A percentile compares a stretch with the other conserved stretches of the same genome.
phyloP scores from a whole-genome alignment of 129 eudicot species.

The Artemisia annua region DNA sequence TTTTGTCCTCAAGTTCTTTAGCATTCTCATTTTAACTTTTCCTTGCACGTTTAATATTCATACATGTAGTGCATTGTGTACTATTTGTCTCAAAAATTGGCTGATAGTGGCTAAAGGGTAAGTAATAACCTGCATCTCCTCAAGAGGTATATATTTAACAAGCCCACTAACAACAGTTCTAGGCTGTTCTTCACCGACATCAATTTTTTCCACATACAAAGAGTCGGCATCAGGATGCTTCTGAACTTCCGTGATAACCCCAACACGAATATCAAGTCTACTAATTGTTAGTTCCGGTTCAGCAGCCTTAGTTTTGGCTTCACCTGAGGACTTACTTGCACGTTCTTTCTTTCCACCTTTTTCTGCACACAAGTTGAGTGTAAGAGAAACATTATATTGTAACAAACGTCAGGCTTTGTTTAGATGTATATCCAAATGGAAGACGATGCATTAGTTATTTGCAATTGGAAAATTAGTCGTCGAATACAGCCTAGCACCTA shows the following conservation, averaged over 20 bases:
- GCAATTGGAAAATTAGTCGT: no score
- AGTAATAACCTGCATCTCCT: slow-evolving; percentile 79
- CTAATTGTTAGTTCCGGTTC: slow-evolving; percentile 71
- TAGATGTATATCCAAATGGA: no score
- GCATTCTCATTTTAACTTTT: no score
- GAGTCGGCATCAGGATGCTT: slow-evolving; percentile 99
- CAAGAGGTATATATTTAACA: slow-evolving; percentile 82
- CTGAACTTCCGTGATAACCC: slow-evolving; percentile 75
- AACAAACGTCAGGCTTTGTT: not conserved
- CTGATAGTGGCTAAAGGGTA: not conserved
- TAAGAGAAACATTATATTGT: not conserved
- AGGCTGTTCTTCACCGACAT: slow-evolving; percentile 90
- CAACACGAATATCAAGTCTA: slow-evolving; percentile 97
- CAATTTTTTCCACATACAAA: slow-evolving; percentile 90
- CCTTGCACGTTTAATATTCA: not conserved
- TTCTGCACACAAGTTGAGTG: slow-evolving; percentile 36
- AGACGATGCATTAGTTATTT: no score
- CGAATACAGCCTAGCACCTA: not conserved
- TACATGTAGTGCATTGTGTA: not conserved
- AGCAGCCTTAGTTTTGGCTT: slow-evolving; percentile 50
- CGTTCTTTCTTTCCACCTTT: slow-evolving; percentile 49
- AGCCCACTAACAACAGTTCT: slow-evolving; percentile 96
- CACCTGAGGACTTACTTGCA: slow-evolving; percentile 47
- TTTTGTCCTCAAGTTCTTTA: no score
- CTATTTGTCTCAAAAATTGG: not conserved